Evolutionary conservation across 2,329 filamentous ascomycete species (phyloP), one percentile per base, ranked within the genome.

Genomic region (Juglanconis juglandina): DNA sequence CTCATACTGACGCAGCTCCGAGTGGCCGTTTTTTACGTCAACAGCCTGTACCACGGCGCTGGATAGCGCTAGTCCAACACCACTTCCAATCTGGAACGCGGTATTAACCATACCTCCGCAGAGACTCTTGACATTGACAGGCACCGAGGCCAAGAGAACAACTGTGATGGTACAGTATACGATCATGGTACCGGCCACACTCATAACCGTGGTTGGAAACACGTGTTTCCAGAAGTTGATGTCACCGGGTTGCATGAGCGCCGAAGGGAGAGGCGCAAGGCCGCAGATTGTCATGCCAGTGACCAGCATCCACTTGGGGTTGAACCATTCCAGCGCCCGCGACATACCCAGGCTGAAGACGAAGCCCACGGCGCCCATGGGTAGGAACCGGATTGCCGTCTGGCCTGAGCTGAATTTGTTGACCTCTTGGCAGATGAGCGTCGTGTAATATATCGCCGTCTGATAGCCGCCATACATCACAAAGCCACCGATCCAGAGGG

Each of bases 401-500:
- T 72, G 65, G 1, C 74, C 73, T 1, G 75, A 73, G 10, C 70
- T 73, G 9, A 77, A 68, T 11, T 71, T 61, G 55, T 76, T 71
- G 14, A 77, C 67, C 64, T 77, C 69, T 56, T 77, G 75, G 0
- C 75, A 71, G 37, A 75, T 74, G 5, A 77, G 65, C 3, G 75
- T 75, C n/a, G 72, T 73, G 56, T 77, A 77, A 65, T 76, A 77
- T 52, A 77, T 72, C 3, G 76, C 69, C 1, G 73, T 75, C 60
- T 77, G 74, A 59, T 77, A 77, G 35, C 73, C 74, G 13, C 75
- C 75, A 60, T 77, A 77, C 59, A 72, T 72, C 53, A 76, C 73
- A 50, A 79, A 78, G 1, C 76, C 76, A 13, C 75, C 71, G 32
- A 79, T 68, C 77, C 77, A 79, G 0, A 79, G 66, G 3, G 74